Percentiles rank a stretch among this genome's conserved stretches.
Conservation (phyloP, 305 asterid genomes). For the Petunia hybrid region DNA sequence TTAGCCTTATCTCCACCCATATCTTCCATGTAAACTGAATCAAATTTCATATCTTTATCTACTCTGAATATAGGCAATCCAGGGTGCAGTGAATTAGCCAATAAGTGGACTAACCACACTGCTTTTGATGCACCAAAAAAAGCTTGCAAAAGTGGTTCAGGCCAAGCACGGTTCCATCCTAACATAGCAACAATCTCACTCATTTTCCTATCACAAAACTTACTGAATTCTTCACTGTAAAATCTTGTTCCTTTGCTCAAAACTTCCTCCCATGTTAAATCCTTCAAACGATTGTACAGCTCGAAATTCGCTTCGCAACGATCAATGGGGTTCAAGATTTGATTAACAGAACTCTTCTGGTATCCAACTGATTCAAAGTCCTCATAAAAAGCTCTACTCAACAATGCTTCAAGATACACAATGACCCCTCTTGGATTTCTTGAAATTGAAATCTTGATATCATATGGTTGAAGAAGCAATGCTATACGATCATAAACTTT, state of each 20-base stretch:
- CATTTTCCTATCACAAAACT: constrained; percentile 93
- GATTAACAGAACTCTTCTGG: constrained; percentile 53
- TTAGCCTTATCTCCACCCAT: constrained; percentile 78
- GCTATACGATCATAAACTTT: constrained; percentile 70
- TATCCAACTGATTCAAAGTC: constrained; percentile 77
- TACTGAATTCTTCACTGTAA: constrained; percentile 90
- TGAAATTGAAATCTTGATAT: constrained; percentile 67
- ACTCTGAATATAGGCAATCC: constrained; percentile 79
- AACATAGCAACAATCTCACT: constrained; percentile 89
- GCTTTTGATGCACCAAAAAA: constrained; percentile 87
- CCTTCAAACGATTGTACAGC: constrained; percentile 58
- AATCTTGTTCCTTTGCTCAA: constrained; percentile 81
- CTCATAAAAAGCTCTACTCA: constrained; percentile 71
- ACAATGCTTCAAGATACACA: constrained; percentile 77
- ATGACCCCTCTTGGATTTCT: constrained; percentile 70
- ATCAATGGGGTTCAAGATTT: constrained; percentile 76
- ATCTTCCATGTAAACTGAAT: constrained; percentile 94
- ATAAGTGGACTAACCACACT: constrained; percentile 89
- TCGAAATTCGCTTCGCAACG: constrained; percentile 76
- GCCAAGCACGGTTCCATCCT: constrained; percentile 97
- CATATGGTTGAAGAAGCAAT: constrained; percentile 71
- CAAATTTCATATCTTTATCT: constrained; percentile 70
- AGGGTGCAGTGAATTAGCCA: constrained; percentile 92
- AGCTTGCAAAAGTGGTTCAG: constrained; percentile 86
- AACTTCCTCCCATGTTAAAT: constrained; percentile 89